Percentiles rank a stretch among this genome's conserved stretches.
Conservation (phyloP, 140 eudicot genomes). For the Senecio squalidus region DNA sequence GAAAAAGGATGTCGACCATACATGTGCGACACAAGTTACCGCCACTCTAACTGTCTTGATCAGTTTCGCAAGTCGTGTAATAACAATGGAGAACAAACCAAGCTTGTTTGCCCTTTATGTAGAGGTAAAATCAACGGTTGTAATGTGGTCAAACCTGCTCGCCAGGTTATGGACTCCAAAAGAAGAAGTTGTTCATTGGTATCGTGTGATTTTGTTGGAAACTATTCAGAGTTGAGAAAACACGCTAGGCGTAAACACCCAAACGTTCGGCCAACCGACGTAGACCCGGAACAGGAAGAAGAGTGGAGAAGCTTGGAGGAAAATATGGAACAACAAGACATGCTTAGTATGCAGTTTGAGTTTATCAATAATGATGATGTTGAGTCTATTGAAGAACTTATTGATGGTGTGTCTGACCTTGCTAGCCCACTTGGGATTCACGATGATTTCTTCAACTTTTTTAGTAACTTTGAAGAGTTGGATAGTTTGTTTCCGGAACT, state of each 20-base stretch:
- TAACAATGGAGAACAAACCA: not conserved
- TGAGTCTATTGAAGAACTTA: not conserved
- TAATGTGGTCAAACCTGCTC: conserved; percentile 44
- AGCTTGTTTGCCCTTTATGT: conserved; percentile 60
- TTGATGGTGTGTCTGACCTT: conserved; percentile 17
- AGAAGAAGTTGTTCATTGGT: conserved; percentile 51
- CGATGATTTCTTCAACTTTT: conserved; percentile 3
- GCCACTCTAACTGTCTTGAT: conserved; percentile 81
- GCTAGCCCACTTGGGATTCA: conserved; percentile 20
- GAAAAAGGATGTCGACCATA: conserved; percentile 82
- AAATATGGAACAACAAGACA: conserved; percentile 41
- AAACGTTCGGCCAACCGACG: conserved; percentile 43
- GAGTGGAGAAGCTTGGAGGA: conserved; percentile 45
- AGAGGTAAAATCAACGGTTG: conserved; percentile 54
- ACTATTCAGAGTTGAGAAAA: conserved; percentile 37
- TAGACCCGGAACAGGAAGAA: conserved; percentile 39
- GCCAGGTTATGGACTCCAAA: conserved; percentile 50
- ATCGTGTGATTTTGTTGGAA: conserved; percentile 46
- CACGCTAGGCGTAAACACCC: conserved; percentile 55
- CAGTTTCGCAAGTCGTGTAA: conserved; percentile 55
- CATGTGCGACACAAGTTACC: conserved; percentile 84
- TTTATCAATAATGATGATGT: conserved; percentile 12
- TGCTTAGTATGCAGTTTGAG: conserved; percentile 35
- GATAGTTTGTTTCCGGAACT: not conserved
- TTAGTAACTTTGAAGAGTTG: not conserved